phyloP scores from a whole-genome alignment of 2,329 filamentous ascomycete species.

The Blumeria graminis region DNA sequence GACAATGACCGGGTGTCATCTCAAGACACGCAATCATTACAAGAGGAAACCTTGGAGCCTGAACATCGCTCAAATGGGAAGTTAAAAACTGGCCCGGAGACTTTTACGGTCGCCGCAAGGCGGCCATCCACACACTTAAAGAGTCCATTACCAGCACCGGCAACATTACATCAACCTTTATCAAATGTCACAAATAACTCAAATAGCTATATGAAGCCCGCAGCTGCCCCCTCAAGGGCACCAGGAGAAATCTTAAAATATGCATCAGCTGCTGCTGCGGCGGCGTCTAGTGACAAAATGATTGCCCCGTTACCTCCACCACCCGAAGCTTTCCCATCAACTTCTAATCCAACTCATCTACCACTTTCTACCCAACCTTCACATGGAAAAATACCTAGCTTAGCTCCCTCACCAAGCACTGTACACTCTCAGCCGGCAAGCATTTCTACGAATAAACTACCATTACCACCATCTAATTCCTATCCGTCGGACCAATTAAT shows the following conservation, averaged over 20 bases:
- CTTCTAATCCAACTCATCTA: slow-evolving; percentile 16
- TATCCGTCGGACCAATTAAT: slow-evolving; percentile 8
- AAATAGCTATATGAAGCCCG: slow-evolving; percentile 66
- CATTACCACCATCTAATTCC: slow-evolving; percentile 11
- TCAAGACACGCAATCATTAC: slow-evolving; percentile 78
- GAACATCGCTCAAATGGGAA: slow-evolving; percentile 24
- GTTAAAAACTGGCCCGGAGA: slow-evolving; percentile 29
- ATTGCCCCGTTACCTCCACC: slow-evolving; percentile 79
- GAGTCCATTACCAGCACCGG: slow-evolving; percentile 77
- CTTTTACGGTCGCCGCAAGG: slow-evolving; percentile 29
- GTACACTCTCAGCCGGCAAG: slow-evolving; percentile 22
- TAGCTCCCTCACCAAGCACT: slow-evolving; percentile 31
- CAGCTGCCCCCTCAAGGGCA: slow-evolving; percentile 58
- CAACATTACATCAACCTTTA: slow-evolving; percentile 60
- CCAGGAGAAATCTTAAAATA: slow-evolving; percentile 88
- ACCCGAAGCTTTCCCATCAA: slow-evolving; percentile 35
- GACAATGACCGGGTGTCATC: slow-evolving; percentile 83
- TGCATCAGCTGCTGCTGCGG: slow-evolving; percentile 81
- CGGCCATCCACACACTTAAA: slow-evolving; percentile 78
- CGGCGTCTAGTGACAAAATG: slow-evolving; percentile 77
- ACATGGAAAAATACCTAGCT: slow-evolving; percentile 25
- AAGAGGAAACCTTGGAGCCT: slow-evolving; percentile 50
- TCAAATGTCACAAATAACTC: slow-evolving; percentile 35
- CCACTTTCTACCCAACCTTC: slow-evolving; percentile 15
- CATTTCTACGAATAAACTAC: slow-evolving; percentile 16